A percentile compares a stretch with the other conserved stretches of the same genome.
phyloP scores from a whole-genome alignment of 1,139 yeast genomes.

The Candida albicans region DNA sequence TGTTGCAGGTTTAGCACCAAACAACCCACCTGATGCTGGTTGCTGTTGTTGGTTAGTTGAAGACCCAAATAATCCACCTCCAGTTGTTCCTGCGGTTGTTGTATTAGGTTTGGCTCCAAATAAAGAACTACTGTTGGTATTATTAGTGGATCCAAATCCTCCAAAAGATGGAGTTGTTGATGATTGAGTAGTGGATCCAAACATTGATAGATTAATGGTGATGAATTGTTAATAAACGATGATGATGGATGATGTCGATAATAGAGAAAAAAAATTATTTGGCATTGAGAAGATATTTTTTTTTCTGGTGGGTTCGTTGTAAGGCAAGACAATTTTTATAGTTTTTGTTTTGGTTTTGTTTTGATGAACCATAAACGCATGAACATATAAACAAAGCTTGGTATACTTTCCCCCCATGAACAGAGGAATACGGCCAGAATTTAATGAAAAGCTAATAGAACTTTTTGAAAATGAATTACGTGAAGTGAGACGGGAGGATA shows the following conservation, averaged over 20 bases:
- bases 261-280: not conserved
- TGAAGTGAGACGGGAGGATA: not conserved
- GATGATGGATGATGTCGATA: not conserved
- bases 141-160: conserved; percentile 20
- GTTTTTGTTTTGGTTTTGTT: not conserved
- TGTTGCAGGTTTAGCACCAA: conserved; percentile 19
- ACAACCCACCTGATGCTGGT: conserved; percentile 22
- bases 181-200: conserved; percentile 17
- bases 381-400: not conserved
- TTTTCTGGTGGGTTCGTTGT: not conserved
- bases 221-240: not conserved
- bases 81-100: not conserved
- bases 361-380: no score
- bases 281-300: not conserved
- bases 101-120: conserved; percentile 23
- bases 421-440: conserved; percentile 7
- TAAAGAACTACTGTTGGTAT: conserved; percentile 13
- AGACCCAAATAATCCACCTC: conserved; percentile 18
- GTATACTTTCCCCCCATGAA: not conserved
- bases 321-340: not conserved
- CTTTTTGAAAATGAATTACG: conserved; percentile 6
- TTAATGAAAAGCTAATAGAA: conserved; percentile 1
- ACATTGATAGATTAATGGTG: conserved; percentile 14
- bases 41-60: conserved; percentile 7
- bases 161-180: conserved; percentile 18